These are phyloP conservation scores for Fraxinus latifolia DNA, from an alignment of 305 asterid species.

Conservation along the genomic window DNA sequence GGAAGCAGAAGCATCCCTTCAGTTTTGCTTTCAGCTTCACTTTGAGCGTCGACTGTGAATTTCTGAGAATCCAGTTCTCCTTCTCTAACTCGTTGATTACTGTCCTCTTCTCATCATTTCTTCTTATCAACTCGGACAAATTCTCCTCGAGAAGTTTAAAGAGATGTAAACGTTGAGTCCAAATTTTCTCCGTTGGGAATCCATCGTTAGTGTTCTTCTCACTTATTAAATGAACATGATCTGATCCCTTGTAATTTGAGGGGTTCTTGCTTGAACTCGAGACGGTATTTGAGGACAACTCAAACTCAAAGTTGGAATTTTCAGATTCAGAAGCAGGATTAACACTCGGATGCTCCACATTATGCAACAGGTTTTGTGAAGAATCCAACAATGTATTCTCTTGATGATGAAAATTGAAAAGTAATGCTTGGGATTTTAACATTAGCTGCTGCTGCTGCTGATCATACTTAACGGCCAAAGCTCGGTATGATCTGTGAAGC, in stretches of 20 bases:
- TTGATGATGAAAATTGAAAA: neutral
- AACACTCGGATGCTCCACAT: neutral
- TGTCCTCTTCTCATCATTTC: constrained; percentile 32
- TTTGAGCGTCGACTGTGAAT: neutral
- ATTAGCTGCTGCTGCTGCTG: neutral
- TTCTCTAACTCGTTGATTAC: constrained; percentile 18
- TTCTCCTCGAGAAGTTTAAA: constrained; percentile 28
- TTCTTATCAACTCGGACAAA: constrained; percentile 30
- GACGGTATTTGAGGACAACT: neutral
- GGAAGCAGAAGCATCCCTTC: constrained; percentile 19
- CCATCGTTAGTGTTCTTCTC: neutral
- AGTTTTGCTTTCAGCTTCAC: constrained; percentile 12
- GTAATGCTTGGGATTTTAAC: constrained; percentile 6
- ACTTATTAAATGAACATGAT: neutral
- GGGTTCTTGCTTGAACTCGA: neutral
- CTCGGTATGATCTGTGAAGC: constrained; percentile 31
- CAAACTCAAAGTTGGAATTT: constrained; percentile 4
- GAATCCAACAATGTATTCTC: neutral
- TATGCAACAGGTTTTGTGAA: neutral
- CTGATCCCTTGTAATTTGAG: neutral
- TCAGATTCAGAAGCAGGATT: neutral
- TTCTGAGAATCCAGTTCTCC: constrained; percentile 23
- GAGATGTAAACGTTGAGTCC: constrained; percentile 17
- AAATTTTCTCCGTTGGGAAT: neutral
- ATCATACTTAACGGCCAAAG: constrained; percentile 36